phyloP scores from a whole-genome alignment of 129 eudicot species.

The Lactuca sativa region DNA sequence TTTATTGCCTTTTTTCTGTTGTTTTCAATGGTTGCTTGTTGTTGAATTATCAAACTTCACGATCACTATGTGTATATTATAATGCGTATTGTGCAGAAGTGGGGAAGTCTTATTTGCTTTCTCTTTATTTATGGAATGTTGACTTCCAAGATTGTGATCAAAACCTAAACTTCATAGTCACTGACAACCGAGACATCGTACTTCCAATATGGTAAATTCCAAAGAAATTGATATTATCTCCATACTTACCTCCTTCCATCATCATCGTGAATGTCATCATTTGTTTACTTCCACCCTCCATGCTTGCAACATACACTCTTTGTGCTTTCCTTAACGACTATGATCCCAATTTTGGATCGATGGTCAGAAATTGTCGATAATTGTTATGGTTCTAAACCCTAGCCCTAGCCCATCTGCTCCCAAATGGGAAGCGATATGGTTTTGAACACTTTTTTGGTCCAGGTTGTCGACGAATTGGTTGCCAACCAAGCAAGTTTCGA shows the following conservation, averaged over 20 bases:
- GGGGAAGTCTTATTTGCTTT: conserved; percentile 15
- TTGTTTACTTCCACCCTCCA: conserved; percentile 76
- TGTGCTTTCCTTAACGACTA: conserved; percentile 77
- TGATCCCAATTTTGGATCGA: conserved; percentile 66
- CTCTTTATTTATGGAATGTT: conserved; percentile 4
- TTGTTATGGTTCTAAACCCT: conserved; percentile 92
- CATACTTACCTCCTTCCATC: conserved; percentile 91
- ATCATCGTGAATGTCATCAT: conserved; percentile 92
- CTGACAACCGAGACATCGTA: conserved; percentile 74
- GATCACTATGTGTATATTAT: conserved; percentile 1
- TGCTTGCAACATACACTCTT: conserved; percentile 90
- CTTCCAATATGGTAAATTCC: conserved; percentile 87
- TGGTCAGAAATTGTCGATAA: conserved; percentile 78
- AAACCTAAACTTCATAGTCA: conserved; percentile 36
- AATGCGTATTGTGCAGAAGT: not conserved
- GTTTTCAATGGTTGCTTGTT: conserved; percentile 23
- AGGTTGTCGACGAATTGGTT: conserved; percentile 56
- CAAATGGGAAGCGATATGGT: conserved; percentile 42
- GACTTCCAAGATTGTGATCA: conserved; percentile 20
- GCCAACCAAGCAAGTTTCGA: conserved; percentile 83
- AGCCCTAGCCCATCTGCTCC: conserved; percentile 91
- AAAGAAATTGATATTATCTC: conserved; percentile 79
- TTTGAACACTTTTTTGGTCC: conserved; percentile 33
- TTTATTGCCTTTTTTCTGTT: not conserved
- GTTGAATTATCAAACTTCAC: conserved; percentile 26